Base-by-base conservation (phyloP, 495 filamentous ascomycete genomes). In the Aspergillus nanangensis region DNA sequence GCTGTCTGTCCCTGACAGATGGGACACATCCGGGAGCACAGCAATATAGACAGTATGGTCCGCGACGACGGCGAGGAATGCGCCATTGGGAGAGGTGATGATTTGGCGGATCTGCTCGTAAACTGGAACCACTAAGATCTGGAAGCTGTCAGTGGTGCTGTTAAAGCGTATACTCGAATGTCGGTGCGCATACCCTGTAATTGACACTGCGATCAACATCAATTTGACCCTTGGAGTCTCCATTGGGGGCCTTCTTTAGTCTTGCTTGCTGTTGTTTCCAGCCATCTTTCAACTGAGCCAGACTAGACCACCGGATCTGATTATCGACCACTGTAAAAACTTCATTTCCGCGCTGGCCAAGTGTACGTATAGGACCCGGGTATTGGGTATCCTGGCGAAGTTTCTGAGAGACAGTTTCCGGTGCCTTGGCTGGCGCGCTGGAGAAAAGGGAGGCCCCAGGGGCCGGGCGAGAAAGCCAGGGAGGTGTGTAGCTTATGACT, bases 221-320 rank as follows among this genome's bases (percentile, higher is more conserved):
- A 13, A 29, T 20, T 24, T 48, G 18, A 1, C 36, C 32, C 31
- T 51, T 56, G 27, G 47, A 23, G 31, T 33, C 31, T 8, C 10
- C 44, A 25, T 46, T 41, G 44, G 73, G 69, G 8, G 23, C 37
- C 37, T 69, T 71, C 45, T 60, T 60, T 34, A 63, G 57, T 43
- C 58, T 58, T n/a, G 50, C 48, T 38, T n/a, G n/a, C n/a, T 60
- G 55, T 38, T 75, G 71, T 55, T 79, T 77, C 75, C 80, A 88
- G 55, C 79, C 72, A 53, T 90, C 82, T 63, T 90, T 91, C 43
- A 95, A 64, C 46, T 77, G 72, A 31, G 76, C 76, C 8, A 95
- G 70, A 64, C 91, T 84, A 5, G 84, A 81, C 90, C 90, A 96
- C 57, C 89, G 75, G 29, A 96, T 87, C 62, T 94, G 81, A 52